Percentiles rank a stretch among this genome's conserved stretches.
phyloP scores from a whole-genome alignment of 108 stramenopile genomes.

The Fragilaria radians region DNA sequence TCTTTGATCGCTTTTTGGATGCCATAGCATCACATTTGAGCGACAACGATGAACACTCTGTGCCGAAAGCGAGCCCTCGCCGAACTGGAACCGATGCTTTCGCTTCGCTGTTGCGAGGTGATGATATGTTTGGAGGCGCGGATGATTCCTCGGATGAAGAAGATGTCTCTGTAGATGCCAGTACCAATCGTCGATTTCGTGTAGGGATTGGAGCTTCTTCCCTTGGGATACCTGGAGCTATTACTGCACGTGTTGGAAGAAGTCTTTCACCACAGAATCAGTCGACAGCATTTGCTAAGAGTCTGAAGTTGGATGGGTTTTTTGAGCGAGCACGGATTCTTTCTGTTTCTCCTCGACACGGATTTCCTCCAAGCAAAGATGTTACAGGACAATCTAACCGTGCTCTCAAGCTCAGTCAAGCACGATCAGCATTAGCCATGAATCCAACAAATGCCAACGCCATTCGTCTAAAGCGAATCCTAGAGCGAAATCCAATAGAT shows the following conservation, averaged over 20 bases:
- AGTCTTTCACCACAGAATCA: neutral
- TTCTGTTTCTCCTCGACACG: constrained; percentile 44
- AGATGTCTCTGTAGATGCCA: neutral
- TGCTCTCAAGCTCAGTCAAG: constrained; percentile 4
- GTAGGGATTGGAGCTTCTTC: neutral
- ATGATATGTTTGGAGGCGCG: neutral
- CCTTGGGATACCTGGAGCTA: neutral
- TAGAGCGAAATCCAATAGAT: constrained; percentile 33
- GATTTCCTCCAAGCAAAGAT: constrained; percentile 75
- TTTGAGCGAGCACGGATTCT: constrained; percentile 56
- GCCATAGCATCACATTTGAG: constrained; percentile 31
- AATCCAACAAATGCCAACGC: neutral
- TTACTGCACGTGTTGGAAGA: neutral
- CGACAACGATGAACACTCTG: constrained; percentile 7
- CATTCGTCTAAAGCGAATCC: constrained; percentile 13
- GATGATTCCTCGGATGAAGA: constrained; percentile 7
- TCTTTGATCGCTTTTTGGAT: constrained; percentile 51
- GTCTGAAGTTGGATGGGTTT: constrained; percentile 38
- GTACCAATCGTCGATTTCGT: neutral
- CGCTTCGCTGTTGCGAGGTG: neutral
- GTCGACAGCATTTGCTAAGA: constrained; percentile 27
- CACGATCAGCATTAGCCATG: constrained; percentile 3
- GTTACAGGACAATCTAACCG: constrained; percentile 45
- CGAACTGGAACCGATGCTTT: constrained; percentile 1
- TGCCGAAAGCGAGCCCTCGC: neutral